Percentiles rank a stretch among this genome's conserved stretches.
phyloP scores from a whole-genome alignment of 2,329 filamentous ascomycete genomes.

The Drechslerella coelobrocha region DNA sequence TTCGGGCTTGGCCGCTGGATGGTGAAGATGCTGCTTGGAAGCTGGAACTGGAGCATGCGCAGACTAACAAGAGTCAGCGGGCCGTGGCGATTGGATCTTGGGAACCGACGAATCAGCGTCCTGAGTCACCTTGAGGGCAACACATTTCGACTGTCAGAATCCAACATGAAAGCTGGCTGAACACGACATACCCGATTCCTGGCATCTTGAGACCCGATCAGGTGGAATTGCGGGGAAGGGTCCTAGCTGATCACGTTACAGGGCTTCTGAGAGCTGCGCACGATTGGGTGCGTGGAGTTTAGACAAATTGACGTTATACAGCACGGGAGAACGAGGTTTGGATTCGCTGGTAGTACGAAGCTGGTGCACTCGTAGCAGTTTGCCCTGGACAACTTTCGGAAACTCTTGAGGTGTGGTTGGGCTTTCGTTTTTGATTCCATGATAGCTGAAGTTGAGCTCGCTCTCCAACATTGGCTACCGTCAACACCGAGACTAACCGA shows the following conservation, averaged over 20 bases:
- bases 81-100: neutral
- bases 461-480: no score
- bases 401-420: neutral
- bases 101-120: neutral
- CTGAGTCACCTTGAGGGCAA: neutral
- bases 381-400: neutral
- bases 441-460: no score
- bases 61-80: neutral
- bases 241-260: no score
- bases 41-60: neutral
- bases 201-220: no score
- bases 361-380: neutral
- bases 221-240: neutral
- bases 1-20: slow-evolving; percentile 9
- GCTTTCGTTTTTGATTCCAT: no score
- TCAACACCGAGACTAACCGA: neutral
- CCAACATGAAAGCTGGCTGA: neutral
- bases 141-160: neutral
- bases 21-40: neutral
- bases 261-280: neutral
- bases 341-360: no score
- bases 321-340: neutral
- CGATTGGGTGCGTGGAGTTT: neutral
- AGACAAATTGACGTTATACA: neutral
- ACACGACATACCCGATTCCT: neutral